Evolutionary conservation across 169 alveolate species (phyloP).

Genomic region (Cryptosporidium xiaoi): DNA sequence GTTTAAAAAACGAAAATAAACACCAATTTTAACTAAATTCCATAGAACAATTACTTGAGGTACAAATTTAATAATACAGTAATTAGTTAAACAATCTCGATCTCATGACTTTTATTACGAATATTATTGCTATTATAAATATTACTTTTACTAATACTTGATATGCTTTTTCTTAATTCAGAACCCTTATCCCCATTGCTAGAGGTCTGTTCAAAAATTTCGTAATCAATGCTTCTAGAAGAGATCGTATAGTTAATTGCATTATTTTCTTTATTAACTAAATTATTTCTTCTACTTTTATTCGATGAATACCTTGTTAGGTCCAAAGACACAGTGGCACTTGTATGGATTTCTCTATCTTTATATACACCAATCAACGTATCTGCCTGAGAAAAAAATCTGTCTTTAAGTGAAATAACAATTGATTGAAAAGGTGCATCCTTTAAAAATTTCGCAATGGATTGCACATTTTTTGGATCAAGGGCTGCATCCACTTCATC

Average conservation of each 20-base stretch:
- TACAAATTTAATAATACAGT: background rate
- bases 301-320: conserved; percentile 45
- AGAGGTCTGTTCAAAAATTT: background rate
- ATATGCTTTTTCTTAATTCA: background rate
- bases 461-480: conserved; percentile 87
- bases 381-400: conserved; percentile 86
- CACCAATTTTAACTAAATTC: background rate
- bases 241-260: background rate
- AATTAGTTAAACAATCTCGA: background rate
- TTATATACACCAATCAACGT: conserved; percentile 86
- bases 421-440: conserved; percentile 84
- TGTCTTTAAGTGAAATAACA: conserved; percentile 88
- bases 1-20: background rate
- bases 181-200: background rate
- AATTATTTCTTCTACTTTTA: background rate
- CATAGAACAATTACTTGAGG: conserved; percentile 20
- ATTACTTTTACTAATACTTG: background rate
- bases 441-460: conserved; percentile 82
- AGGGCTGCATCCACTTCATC: conserved; percentile 95
- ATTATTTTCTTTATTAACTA: too few species aligned
- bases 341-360: conserved; percentile 77
- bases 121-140: background rate
- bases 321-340: conserved; percentile 82
- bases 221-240: conserved; percentile 29
- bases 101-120: background rate